Base-by-base conservation (phyloP, 331 rosid species). In the Pyrus hybrid region DNA sequence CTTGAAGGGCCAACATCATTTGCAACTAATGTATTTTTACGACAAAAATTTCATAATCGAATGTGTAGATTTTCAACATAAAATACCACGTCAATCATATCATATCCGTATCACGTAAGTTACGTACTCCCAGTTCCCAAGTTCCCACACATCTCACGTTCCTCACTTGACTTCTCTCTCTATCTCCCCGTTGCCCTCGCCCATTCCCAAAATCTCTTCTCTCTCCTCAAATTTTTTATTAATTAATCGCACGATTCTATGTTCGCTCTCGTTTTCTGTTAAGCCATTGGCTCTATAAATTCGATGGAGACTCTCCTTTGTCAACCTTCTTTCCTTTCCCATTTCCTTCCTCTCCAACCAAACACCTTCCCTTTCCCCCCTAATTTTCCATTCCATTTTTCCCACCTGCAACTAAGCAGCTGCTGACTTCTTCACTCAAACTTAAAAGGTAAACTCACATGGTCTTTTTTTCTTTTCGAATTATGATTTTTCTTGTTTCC, bases 361-460 rank as follows among this genome's bases (percentile, higher is more conserved):
- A 51, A 17, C 57, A 1, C 43, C 16, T 13, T 62, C 30, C 67
- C 67, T 26, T 28, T 62, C 17, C 21, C 33, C 45, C 28, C 45
- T 20, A 20, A 17, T 14, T 35, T 47, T 35, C 45, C 23, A 5
- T 5, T 25, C 26, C 57, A 17, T 51, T 17, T 49, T 51, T 51
- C 21, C 57, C 20, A 51, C 57, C 21, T 11, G 23, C 70, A 35
- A 8, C 41, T 8, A 35, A 35, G 41, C 41, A 37, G 45, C 45
- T 45, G 22, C 70, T 45, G 6, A 23, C 73, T 77, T 58, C 29
- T 57, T 45, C 72, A 80, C 81, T 71, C 78, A n/a, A 22, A 65
- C 62, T 32, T 7, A 2, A 6, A 17, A 54, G 67, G 84, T 13
- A 30, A 6, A 8, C 37, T 8, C 21, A 8, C 45, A 21, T 17